Evolutionary conservation across 2,329 filamentous ascomycete species (phyloP).

Genomic region (Corinectria fuckeliana): DNA sequence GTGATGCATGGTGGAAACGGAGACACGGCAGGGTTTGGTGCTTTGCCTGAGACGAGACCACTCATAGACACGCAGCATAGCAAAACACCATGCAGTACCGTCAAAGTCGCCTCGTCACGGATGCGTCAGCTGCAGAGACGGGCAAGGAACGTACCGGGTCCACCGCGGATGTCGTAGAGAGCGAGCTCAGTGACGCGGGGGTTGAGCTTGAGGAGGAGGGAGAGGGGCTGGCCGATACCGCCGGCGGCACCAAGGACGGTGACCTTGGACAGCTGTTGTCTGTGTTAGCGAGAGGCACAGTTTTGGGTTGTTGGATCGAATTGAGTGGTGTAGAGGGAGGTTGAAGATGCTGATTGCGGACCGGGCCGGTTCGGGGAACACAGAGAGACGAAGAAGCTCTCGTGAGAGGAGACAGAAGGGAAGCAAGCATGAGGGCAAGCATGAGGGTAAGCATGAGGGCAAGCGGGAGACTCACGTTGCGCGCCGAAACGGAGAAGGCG

Average conservation of each 20-base stretch:
- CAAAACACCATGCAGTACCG: constrained; percentile 2
- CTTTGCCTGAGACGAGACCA: neutral
- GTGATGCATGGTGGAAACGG: neutral
- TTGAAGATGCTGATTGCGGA: neutral
- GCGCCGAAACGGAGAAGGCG: constrained; percentile 81
- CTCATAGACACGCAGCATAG: neutral
- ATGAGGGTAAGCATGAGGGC: constrained; percentile 11
- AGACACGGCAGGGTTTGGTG: neutral
- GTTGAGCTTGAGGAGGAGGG: constrained; percentile 98
- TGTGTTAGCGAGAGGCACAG: constrained; percentile 22
- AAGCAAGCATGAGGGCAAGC: constrained; percentile 7
- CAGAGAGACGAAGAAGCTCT: too few species aligned
- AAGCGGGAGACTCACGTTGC: constrained; percentile 66
- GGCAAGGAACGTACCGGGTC: constrained; percentile 73
- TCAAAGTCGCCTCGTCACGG: constrained; percentile 3
- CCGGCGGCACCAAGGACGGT: constrained; percentile 95
- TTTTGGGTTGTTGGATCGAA: neutral
- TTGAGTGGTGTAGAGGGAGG: neutral
- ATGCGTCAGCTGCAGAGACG: neutral
- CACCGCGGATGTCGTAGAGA: constrained; percentile 96
- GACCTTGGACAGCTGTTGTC: constrained; percentile 87
- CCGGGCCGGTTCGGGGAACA: constrained; percentile 3
- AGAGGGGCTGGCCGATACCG: constrained; percentile 98
- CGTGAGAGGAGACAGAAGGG: constrained; percentile 4
- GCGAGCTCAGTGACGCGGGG: constrained; percentile 91